phyloP scores from a whole-genome alignment of 129 eudicot species.

The Rutidosis leptorrhynchoides region DNA sequence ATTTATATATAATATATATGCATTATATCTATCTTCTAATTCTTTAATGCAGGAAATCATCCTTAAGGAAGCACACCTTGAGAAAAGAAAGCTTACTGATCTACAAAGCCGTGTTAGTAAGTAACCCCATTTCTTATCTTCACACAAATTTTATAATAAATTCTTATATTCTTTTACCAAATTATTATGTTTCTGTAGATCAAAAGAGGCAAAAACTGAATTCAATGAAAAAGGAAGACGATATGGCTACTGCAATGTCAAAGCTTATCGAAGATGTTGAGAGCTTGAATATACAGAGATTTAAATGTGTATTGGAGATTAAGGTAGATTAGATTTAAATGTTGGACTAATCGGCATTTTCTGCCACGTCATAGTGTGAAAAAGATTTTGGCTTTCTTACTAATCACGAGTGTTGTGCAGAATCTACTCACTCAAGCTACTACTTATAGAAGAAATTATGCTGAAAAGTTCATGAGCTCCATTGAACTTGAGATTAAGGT shows the following conservation, averaged over 20 bases:
- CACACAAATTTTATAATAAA: background rate
- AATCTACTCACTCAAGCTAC: constrained; percentile 68
- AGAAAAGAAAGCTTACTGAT: constrained; percentile 54
- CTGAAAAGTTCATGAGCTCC: constrained; percentile 53
- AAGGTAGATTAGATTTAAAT: constrained; percentile 54
- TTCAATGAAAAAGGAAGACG: constrained; percentile 61
- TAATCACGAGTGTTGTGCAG: constrained; percentile 33
- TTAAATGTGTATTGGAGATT: constrained; percentile 51
- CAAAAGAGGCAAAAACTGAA: constrained; percentile 56
- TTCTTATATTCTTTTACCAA: constrained; percentile 7
- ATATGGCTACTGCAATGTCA: constrained; percentile 44
- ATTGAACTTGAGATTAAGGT: constrained; percentile 87
- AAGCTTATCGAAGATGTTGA: constrained; percentile 51
- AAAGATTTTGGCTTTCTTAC: background rate
- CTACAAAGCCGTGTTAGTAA: constrained; percentile 65
- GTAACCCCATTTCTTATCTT: constrained; percentile 25
- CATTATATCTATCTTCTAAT: background rate
- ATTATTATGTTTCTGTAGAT: constrained; percentile 28
- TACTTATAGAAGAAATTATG: constrained; percentile 53
- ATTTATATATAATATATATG: background rate
- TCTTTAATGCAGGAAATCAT: constrained; percentile 60
- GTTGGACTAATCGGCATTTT: constrained; percentile 8
- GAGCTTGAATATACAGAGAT: constrained; percentile 59
- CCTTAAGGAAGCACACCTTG: constrained; percentile 37
- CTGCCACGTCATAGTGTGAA: constrained; percentile 19